phyloP scores from a whole-genome alignment of 805 yeast genomes.

The Candida multigemmis region DNA sequence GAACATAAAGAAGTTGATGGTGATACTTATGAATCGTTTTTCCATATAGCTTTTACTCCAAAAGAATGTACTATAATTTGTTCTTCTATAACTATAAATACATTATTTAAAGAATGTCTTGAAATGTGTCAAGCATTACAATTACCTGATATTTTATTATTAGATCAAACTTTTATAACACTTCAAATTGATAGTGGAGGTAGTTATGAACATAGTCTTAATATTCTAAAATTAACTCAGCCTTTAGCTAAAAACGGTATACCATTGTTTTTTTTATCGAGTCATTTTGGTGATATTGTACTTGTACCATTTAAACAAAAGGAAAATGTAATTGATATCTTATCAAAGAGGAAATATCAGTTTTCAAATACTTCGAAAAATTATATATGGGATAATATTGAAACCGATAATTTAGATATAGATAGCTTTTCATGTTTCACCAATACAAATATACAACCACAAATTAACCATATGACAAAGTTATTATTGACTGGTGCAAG shows the following conservation, averaged over 20 bases:
- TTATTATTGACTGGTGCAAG: conserved; percentile 54
- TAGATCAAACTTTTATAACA: conserved; percentile 38
- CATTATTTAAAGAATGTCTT: conserved; percentile 32
- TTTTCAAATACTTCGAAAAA: conserved; percentile 38
- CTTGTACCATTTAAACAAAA: conserved; percentile 42
- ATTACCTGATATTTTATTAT: conserved; percentile 26
- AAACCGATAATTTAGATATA: conserved; percentile 14
- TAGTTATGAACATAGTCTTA: conserved; percentile 35
- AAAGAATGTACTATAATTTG: conserved; percentile 56
- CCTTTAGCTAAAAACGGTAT: conserved; percentile 52
- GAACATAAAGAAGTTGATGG: conserved; percentile 4
- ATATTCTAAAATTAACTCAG: conserved; percentile 47
- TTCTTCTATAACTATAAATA: conserved; percentile 25
- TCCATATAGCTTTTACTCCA: conserved; percentile 56
- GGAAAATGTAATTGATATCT: conserved; percentile 34
- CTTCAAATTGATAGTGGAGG: conserved; percentile 58
- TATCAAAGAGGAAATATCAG: conserved; percentile 33
- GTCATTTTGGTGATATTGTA: conserved; percentile 57
- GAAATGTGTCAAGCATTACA: conserved; percentile 17
- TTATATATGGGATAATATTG: conserved; percentile 14
- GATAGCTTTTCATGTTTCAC: conserved; percentile 27
- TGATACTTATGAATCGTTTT: conserved; percentile 22
- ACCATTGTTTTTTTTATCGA: conserved; percentile 51
- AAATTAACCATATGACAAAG: conserved; percentile 27
- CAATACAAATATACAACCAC: conserved; percentile 33